Conservation (phyloP, 208 protist genomes). For the Trypanosoma platydactyli region DNA sequence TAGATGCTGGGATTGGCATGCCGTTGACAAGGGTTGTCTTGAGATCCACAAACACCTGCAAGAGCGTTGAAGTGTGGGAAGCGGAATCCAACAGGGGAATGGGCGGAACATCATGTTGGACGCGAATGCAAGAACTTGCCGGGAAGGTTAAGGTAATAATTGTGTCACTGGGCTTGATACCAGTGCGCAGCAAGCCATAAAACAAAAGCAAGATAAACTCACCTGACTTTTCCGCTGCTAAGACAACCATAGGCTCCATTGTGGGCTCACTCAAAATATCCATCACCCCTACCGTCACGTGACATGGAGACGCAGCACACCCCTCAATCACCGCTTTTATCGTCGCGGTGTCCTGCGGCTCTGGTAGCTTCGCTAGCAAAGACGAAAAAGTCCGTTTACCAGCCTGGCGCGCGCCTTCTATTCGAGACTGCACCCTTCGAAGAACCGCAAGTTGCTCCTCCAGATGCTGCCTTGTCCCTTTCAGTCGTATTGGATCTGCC, state of each 20-base stretch:
- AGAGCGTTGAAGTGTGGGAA: conserved; percentile 34
- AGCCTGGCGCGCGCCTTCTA: conserved; percentile 45
- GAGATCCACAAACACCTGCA: conserved; percentile 48
- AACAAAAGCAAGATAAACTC: conserved; percentile 59
- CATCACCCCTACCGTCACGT: conserved; percentile 42
- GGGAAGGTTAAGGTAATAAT: conserved; percentile 41
- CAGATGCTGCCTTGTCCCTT: conserved; percentile 40
- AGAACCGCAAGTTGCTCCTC: conserved; percentile 58
- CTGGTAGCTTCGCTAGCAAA: conserved; percentile 28
- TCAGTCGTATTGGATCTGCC: conserved; percentile 58
- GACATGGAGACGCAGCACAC: conserved; percentile 8
- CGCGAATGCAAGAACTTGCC: conserved; percentile 26
- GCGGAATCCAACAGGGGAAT: conserved; percentile 41
- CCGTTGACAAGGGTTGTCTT: conserved; percentile 63
- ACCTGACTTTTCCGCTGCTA: conserved; percentile 45
- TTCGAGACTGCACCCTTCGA: conserved; percentile 37
- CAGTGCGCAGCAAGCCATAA: conserved; percentile 47
- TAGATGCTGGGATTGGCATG: conserved; percentile 39
- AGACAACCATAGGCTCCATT: conserved; percentile 66
- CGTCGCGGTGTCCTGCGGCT: conserved; percentile 16
- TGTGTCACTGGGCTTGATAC: conserved; percentile 65
- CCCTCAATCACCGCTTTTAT: conserved; percentile 15
- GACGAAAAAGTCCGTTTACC: conserved; percentile 61
- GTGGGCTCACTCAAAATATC: conserved; percentile 66
- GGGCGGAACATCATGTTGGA: conserved; percentile 48